A percentile compares a stretch with the other conserved stretches of the same genome.
Conservation (phyloP, 306 rosid species). For the Rosa persica region DNA sequence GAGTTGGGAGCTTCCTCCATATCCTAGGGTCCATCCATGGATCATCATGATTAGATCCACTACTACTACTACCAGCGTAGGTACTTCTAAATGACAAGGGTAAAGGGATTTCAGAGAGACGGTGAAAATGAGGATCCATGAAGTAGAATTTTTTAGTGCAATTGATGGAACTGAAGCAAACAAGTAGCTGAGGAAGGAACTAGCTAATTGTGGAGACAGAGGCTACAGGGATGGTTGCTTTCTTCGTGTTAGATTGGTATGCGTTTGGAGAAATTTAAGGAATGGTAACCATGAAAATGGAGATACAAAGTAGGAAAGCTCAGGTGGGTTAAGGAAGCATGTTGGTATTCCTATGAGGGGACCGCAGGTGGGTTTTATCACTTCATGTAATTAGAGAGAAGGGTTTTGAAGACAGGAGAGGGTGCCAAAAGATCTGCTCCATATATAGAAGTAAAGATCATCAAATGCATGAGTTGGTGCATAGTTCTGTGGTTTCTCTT, state of each 20-base stretch:
- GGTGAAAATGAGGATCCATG: constrained; percentile 62
- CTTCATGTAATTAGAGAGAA: neutral
- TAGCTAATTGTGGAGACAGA: neutral
- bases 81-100: constrained; percentile 56
- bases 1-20: constrained; percentile 83
- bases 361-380: neutral
- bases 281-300: constrained; percentile 26
- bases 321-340: constrained; percentile 15
- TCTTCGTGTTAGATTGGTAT: constrained; percentile 18
- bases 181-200: neutral
- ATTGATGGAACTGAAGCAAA: neutral
- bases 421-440: neutral
- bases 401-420: neutral
- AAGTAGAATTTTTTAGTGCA: neutral
- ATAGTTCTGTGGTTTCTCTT: neutral
- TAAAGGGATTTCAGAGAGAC: constrained; percentile 34
- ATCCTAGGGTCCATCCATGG: constrained; percentile 73
- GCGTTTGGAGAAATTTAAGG: constrained; percentile 11
- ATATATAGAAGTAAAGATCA: neutral
- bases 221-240: constrained; percentile 19
- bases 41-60: constrained; percentile 2
- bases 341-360: neutral
- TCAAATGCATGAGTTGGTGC: neutral
- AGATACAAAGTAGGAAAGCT: constrained; percentile 6
- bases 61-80: constrained; percentile 31